Base-by-base conservation (phyloP, 331 rosid species). In the Telfairia occidentalis region DNA sequence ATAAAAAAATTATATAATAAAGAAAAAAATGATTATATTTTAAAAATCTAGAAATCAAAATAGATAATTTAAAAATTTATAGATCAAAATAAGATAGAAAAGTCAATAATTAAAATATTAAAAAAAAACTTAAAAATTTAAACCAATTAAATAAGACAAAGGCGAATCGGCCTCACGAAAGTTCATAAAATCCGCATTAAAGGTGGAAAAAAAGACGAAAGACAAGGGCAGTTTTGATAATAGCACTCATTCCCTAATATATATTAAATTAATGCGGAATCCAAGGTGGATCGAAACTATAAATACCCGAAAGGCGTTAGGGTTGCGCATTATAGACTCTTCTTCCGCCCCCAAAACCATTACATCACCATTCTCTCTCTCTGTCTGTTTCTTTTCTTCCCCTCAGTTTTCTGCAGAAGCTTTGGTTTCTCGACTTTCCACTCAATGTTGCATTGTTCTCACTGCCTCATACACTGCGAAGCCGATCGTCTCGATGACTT, bases 401-500 rank as follows among this genome's bases (percentile, higher is more conserved):
- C 19, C 65, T 11, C 2, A 16, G 40, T 21, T 28, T 24, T 54
- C 16, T 10, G 16, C 43, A 0, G 3, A 61, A 61, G 46, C 72
- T 65, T 5, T 42, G 73, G 1, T 66, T 66, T 42, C 12, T 49
- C 67, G 28, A 30, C 43, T 59, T 52, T 38, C 38, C 9, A 15
- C 60, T 11, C 52, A 24, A 74, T 74, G 74, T 2, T 69, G 21
- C 57, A 43, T 26, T 69, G 74, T 28, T 69, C 74, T 69, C 74
- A 69, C 23, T 69, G 74, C 38, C 74, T 69, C 74, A 16, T 16
- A 0, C 57, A 40, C 34, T 46, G 54, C 57, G 23, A 69, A 43
- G 24, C 74, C 74, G 74, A 69, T 69, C 74, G 54, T 12, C 32
- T 69, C 74, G 74, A 69, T 45, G 55, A 69, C 38, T 69, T 69